These are phyloP conservation scores for Pseudoturritis turrita DNA, from an alignment of 345 rosid species.

Conservation along the genomic window DNA sequence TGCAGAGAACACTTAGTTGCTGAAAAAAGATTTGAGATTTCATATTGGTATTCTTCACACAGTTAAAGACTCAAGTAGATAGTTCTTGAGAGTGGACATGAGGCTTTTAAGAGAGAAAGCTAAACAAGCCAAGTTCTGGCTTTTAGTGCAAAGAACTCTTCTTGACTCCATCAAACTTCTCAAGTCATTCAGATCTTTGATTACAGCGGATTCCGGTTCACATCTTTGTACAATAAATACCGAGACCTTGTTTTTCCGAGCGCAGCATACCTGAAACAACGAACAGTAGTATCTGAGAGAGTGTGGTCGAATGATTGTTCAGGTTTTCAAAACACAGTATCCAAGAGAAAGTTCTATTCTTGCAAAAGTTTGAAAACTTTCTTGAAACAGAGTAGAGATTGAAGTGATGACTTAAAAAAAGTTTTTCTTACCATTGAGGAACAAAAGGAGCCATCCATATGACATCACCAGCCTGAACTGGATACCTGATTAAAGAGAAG, in stretches of 20 bases:
- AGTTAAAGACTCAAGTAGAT: neutral
- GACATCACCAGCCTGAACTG: conserved; percentile 90
- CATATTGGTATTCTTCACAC: neutral
- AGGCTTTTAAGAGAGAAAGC: neutral
- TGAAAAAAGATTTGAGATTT: neutral
- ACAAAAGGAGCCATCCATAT: conserved; percentile 99
- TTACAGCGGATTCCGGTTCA: conserved; percentile 60
- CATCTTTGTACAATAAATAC: conserved; percentile 82
- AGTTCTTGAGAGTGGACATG: neutral
- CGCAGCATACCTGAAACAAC: conserved; percentile 71
- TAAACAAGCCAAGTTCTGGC: neutral
- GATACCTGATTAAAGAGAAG: conserved; percentile 53
- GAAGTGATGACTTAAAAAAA: neutral
- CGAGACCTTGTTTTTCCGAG: conserved; percentile 65
- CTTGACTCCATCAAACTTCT: neutral
- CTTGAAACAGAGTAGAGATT: neutral
- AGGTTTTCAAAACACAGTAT: neutral
- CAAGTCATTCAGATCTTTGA: conserved; percentile 5
- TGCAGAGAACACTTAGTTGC: neutral
- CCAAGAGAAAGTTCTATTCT: neutral
- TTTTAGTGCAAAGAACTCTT: conserved; percentile 6
- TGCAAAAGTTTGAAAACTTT: neutral
- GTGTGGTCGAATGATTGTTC: neutral
- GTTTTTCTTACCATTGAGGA: conserved; percentile 76
- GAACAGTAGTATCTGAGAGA: neutral